A percentile compares a stretch with the other conserved stretches of the same genome.
Evolutionary conservation across 2,329 filamentous ascomycete genomes (phyloP).

Genomic region (Alternaria gaisen): DNA sequence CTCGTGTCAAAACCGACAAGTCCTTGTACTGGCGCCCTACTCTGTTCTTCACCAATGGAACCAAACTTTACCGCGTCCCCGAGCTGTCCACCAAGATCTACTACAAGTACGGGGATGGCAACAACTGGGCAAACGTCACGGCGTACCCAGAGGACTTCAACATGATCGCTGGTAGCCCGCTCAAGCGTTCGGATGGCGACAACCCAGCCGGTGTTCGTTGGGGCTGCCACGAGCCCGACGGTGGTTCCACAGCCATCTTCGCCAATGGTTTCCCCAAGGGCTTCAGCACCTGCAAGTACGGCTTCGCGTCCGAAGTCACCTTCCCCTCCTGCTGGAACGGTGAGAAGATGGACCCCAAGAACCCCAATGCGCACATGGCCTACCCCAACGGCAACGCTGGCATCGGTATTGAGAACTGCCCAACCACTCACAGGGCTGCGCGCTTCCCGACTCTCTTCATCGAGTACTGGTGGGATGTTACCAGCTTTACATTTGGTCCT

Average conservation of each 20-base stretch:
- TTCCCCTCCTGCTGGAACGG: constrained; percentile 53
- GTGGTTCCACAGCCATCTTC: constrained; percentile 35
- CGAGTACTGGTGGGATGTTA: constrained; percentile 52
- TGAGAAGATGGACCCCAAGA: constrained; percentile 41
- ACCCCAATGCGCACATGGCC: constrained; percentile 50
- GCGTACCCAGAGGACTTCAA: constrained; percentile 49
- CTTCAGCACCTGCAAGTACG: constrained; percentile 49
- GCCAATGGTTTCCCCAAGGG: constrained; percentile 48
- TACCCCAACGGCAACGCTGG: constrained; percentile 46
- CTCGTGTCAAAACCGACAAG: constrained; percentile 50
- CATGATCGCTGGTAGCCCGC: constrained; percentile 49
- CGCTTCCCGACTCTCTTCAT: constrained; percentile 52
- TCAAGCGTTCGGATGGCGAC: constrained; percentile 40
- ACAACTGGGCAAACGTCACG: constrained; percentile 46
- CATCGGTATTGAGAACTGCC: constrained; percentile 46
- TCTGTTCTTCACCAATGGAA: constrained; percentile 49
- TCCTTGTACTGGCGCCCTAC: constrained; percentile 51
- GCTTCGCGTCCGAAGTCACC: constrained; percentile 47
- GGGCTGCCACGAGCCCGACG: constrained; percentile 42
- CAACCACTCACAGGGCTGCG: constrained; percentile 39
- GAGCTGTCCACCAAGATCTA: constrained; percentile 49
- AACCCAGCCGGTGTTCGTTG: constrained; percentile 45
- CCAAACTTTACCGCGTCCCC: constrained; percentile 48
- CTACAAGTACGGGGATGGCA: constrained; percentile 50
- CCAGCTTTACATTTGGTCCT: constrained; percentile 44